These are phyloP conservation scores for Nothophaeocryptopus gaeumannii DNA, from an alignment of 2,329 filamentous ascomycete species.

Conservation along the genomic window DNA sequence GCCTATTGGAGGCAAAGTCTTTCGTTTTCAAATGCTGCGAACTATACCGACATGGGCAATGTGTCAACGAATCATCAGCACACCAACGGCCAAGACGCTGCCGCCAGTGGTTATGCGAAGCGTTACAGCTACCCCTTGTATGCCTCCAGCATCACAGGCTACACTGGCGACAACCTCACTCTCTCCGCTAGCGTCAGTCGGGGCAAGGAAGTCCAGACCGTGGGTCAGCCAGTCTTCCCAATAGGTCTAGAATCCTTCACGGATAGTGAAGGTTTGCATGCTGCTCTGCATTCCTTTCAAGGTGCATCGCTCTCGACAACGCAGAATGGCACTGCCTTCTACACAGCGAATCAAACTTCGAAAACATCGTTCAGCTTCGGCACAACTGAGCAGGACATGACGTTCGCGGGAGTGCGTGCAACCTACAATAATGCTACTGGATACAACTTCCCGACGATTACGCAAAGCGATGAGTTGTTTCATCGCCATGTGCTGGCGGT, in stretches of 20 bases:
- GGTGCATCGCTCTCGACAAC: constrained; percentile 49
- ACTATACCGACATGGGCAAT: constrained; percentile 54
- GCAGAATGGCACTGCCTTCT: constrained; percentile 59
- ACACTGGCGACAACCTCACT: constrained; percentile 42
- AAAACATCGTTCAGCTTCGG: constrained; percentile 54
- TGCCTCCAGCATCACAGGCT: constrained; percentile 53
- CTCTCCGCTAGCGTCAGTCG: constrained; percentile 50
- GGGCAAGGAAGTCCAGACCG: constrained; percentile 48
- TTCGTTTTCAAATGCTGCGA: constrained; percentile 55
- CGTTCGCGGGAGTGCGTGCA: constrained; percentile 48
- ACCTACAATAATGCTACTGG: not conserved
- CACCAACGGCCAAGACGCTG: constrained; percentile 50
- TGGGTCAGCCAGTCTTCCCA: constrained; percentile 54
- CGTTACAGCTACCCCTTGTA: constrained; percentile 61
- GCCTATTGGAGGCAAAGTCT: constrained; percentile 60
- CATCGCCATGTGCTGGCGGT: constrained; percentile 54
- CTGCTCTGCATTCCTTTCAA: constrained; percentile 26
- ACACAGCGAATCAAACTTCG: constrained; percentile 48
- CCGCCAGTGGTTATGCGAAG: constrained; percentile 38
- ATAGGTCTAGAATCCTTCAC: constrained; percentile 59
- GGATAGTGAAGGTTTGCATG: not conserved
- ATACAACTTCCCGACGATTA: constrained; percentile 15
- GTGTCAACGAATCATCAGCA: constrained; percentile 53
- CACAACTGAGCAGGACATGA: constrained; percentile 56
- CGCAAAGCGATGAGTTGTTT: constrained; percentile 51